These are phyloP conservation scores for Fusarium protoensiforme DNA, from an alignment of 2,329 filamentous ascomycete species.

Conservation along the genomic window DNA sequence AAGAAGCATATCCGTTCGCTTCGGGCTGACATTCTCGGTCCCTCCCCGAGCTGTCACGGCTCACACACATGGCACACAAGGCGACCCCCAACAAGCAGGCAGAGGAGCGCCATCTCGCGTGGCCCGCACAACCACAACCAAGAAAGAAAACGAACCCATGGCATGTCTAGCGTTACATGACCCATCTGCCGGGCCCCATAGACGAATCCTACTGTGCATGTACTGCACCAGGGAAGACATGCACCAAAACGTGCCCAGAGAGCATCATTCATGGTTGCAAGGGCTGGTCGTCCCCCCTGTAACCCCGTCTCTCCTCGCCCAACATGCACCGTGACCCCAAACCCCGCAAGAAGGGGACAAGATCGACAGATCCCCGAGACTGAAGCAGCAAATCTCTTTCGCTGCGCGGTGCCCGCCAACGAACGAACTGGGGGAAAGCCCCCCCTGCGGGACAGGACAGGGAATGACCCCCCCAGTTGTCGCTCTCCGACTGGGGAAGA, in stretches of 20 bases:
- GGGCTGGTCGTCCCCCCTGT: constrained; percentile 12
- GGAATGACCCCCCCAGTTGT: neutral
- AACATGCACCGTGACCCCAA: constrained; percentile 18
- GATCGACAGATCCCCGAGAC: constrained; percentile 30
- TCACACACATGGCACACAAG: constrained; percentile 37
- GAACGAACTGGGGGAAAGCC: neutral
- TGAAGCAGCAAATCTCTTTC: constrained; percentile 6
- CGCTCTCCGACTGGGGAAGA: neutral
- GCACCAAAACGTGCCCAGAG: neutral
- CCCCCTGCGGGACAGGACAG: constrained; percentile 15
- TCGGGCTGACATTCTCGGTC: neutral
- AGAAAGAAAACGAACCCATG: constrained; percentile 8
- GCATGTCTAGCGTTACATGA: constrained; percentile 39
- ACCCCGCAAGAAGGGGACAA: constrained; percentile 13
- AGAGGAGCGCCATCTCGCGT: constrained; percentile 43
- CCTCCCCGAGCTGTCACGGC: constrained; percentile 14
- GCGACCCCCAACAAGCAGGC: constrained; percentile 16
- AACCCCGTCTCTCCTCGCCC: neutral
- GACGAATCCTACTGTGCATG: constrained; percentile 3
- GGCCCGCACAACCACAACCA: constrained; percentile 38
- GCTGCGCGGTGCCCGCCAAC: neutral
- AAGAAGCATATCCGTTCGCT: neutral
- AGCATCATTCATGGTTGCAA: constrained; percentile 20
- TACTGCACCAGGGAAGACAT: neutral
- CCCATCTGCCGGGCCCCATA: constrained; percentile 35